Conservation (phyloP, 1,284 basidiomycete species). For the Inonotus obliquus region DNA sequence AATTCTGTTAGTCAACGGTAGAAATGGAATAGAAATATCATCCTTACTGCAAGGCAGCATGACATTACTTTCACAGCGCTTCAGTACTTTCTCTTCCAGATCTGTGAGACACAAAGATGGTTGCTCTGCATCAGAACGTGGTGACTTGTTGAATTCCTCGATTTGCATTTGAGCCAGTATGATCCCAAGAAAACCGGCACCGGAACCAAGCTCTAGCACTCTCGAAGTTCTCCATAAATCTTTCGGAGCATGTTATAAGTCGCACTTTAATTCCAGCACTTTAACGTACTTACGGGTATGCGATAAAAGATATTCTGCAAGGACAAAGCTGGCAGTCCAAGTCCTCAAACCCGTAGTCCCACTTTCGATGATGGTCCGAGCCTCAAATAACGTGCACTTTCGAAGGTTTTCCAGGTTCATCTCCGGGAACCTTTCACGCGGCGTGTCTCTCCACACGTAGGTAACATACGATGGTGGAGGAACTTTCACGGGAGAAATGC, state of each 20-base stretch:
- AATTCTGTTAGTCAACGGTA: neutral
- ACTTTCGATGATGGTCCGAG: constrained; percentile 61
- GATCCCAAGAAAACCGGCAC: constrained; percentile 67
- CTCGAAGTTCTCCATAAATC: constrained; percentile 43
- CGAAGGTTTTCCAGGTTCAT: constrained; percentile 31
- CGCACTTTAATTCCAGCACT: neutral
- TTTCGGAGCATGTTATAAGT: constrained; percentile 25
- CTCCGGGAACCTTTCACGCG: constrained; percentile 27
- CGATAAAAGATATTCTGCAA: constrained; percentile 56
- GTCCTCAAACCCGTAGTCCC: constrained; percentile 76
- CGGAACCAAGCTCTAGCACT: constrained; percentile 69
- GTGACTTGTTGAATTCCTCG: neutral
- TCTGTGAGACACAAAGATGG: constrained; percentile 57
- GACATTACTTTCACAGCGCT: constrained; percentile 53
- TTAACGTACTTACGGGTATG: constrained; percentile 31
- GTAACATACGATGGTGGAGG: constrained; percentile 58
- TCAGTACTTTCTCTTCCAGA: constrained; percentile 58
- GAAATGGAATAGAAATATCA: constrained; percentile 10
- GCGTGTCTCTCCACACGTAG: constrained; percentile 47
- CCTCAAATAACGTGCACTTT: constrained; percentile 55
- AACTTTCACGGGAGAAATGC: constrained; percentile 29
- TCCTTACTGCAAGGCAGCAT: constrained; percentile 58
- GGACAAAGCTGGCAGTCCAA: constrained; percentile 67
- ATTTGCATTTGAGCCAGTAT: constrained; percentile 52
- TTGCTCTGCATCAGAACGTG: neutral